Evolutionary conservation across 1,139 yeast genomes (phyloP).

Genomic region (Geotrichum reessii): DNA sequence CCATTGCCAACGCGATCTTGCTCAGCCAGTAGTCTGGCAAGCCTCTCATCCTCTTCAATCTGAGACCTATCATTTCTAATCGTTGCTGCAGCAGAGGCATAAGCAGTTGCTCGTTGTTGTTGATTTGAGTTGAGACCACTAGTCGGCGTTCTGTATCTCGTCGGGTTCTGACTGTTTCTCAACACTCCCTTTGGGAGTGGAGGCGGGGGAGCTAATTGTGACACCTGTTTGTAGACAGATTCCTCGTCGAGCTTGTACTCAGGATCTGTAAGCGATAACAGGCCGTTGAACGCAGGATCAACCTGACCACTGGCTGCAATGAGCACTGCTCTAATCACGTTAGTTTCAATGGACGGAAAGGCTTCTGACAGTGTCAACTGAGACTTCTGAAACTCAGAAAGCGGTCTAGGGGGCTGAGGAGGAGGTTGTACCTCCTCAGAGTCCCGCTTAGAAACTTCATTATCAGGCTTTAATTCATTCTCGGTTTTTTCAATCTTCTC

Average conservation of each 20-base stretch:
- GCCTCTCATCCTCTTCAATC: constrained; percentile 68
- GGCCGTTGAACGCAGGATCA: constrained; percentile 84
- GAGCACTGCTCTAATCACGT: constrained; percentile 66
- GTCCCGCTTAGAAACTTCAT: constrained; percentile 2
- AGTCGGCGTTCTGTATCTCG: constrained; percentile 11
- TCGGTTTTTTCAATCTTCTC: constrained; percentile 5
- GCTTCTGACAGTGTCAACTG: constrained; percentile 62
- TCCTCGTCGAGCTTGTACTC: constrained; percentile 59
- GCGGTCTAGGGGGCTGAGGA: constrained; percentile 67
- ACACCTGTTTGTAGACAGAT: constrained; percentile 8
- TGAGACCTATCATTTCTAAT: constrained; percentile 37
- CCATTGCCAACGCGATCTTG: constrained; percentile 43
- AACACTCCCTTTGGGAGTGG: constrained; percentile 28
- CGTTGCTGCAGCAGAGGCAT: constrained; percentile 13
- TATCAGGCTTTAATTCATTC: constrained; percentile 5
- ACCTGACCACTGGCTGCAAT: constrained; percentile 79
- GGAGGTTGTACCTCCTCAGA: constrained; percentile 42
- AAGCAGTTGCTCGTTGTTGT: constrained; percentile 14
- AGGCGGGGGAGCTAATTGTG: constrained; percentile 24
- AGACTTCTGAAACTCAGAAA: constrained; percentile 50
- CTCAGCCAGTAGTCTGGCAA: constrained; percentile 76
- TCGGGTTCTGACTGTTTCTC: constrained; percentile 10
- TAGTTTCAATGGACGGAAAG: constrained; percentile 69
- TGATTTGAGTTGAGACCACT: constrained; percentile 9
- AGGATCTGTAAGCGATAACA: constrained; percentile 77